Evolutionary conservation across 2,329 filamentous ascomycete species (phyloP).

Genomic region (Cladobotryum protrusum): DNA sequence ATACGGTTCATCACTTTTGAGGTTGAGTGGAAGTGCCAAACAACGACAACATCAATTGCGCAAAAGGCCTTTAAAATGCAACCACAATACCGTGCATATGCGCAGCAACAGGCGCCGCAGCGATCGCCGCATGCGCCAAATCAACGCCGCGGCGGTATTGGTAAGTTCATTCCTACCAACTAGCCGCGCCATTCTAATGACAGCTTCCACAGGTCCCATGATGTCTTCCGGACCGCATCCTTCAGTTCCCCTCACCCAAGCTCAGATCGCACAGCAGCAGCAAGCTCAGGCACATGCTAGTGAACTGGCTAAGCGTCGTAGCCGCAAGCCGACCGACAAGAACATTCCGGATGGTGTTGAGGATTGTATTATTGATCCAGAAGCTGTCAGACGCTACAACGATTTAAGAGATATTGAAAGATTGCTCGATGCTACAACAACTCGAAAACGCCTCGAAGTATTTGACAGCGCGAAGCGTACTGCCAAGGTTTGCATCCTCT

Average conservation of each 20-base stretch:
- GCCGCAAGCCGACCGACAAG: conserved; percentile 88
- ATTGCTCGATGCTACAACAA: conserved; percentile 84
- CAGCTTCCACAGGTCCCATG: conserved; percentile 41
- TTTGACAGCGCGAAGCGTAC: conserved; percentile 60
- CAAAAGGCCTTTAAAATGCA: conserved; percentile 34
- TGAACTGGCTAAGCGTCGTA: conserved; percentile 70
- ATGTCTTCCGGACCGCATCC: conserved; percentile 49
- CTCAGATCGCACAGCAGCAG: conserved; percentile 48
- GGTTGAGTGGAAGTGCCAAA: too few relatives aligned
- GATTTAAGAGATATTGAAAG: conserved; percentile 82
- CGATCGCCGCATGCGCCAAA: conserved; percentile 42
- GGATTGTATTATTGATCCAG: conserved; percentile 66
- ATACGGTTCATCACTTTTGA: too few relatives aligned
- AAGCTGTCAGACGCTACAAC: conserved; percentile 76
- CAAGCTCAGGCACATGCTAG: conserved; percentile 47
- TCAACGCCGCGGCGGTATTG: conserved; percentile 48
- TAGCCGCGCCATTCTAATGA: background rate
- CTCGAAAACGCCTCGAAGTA: conserved; percentile 87
- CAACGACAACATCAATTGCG: too few relatives aligned
- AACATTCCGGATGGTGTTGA: conserved; percentile 88
- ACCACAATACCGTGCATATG: conserved; percentile 46
- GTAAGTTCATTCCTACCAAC: conserved; percentile 28
- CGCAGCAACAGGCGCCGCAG: conserved; percentile 46
- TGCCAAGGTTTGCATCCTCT: conserved; percentile 2
- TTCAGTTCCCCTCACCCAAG: conserved; percentile 45